A percentile compares a stretch with the other conserved stretches of the same genome.
These are phyloP conservation scores for Trifolium subterraneum DNA, from an alignment of 306 rosid genomes.

Conservation along the genomic window DNA sequence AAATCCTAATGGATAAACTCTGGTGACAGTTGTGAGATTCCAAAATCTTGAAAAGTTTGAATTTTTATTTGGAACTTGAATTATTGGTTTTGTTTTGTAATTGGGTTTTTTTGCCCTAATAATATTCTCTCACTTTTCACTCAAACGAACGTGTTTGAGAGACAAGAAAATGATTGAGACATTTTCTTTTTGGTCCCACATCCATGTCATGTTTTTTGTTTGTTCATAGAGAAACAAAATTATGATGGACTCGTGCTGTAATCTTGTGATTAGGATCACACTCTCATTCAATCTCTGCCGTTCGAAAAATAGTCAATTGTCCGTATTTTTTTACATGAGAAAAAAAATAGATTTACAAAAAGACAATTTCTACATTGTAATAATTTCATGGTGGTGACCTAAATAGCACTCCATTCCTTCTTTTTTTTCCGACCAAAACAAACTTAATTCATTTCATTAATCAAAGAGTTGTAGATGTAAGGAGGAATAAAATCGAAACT, in stretches of 20 bases:
- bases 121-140: not conserved
- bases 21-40: constrained; percentile 54
- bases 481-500: too few relatives aligned
- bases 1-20: constrained; percentile 35
- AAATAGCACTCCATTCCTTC: too few relatives aligned
- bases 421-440: too few relatives aligned
- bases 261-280: not conserved
- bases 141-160: constrained; percentile 40
- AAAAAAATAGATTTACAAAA: too few relatives aligned
- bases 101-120: constrained; percentile 30
- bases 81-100: constrained; percentile 7
- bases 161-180: constrained; percentile 45
- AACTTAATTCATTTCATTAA: too few relatives aligned
- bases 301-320: not conserved
- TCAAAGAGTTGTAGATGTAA: too few relatives aligned
- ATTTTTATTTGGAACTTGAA: constrained; percentile 36
- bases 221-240: not conserved
- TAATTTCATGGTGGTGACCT: too few relatives aligned
- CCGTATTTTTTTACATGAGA: too few relatives aligned
- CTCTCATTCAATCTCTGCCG: not conserved
- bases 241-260: not conserved
- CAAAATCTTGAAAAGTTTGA: constrained; percentile 36
- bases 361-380: too few relatives aligned
- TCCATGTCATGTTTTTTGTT: not conserved
- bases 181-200: constrained; percentile 25